Percentiles rank a stretch among this genome's conserved stretches.
Conservation (phyloP, 2,329 filamentous ascomycete genomes). For the Penicillium sp. region DNA sequence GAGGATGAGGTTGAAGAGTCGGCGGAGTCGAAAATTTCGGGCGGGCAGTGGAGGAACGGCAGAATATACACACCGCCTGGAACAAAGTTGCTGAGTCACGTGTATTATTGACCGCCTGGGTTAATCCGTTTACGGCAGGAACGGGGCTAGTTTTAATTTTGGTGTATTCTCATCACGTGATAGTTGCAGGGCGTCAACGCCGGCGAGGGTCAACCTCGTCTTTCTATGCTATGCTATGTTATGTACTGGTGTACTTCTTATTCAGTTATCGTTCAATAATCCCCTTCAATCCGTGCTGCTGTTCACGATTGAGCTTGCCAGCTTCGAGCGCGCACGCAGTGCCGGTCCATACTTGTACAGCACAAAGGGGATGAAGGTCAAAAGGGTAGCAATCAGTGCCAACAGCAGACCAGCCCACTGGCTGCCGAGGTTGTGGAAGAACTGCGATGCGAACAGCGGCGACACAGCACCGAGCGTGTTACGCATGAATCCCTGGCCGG, state of each 20-base stretch:
- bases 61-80: constrained; percentile 10
- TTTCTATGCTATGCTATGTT: neutral
- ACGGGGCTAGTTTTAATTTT: neutral
- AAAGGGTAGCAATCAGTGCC: constrained; percentile 49
- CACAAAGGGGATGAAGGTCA: constrained; percentile 35
- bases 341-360: constrained; percentile 35
- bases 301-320: constrained; percentile 29
- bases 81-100: too few relatives aligned
- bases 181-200: neutral
- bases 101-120: too few relatives aligned
- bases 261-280: neutral
- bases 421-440: constrained; percentile 59
- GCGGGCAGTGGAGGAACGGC: neutral
- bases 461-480: constrained; percentile 59
- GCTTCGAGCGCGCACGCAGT: constrained; percentile 35
- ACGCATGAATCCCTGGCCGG: constrained; percentile 57
- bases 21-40: constrained; percentile 5
- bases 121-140: neutral
- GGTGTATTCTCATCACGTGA: neutral
- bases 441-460: constrained; percentile 56
- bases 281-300: constrained; percentile 2
- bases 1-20: too few relatives aligned
- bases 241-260: constrained; percentile 1
- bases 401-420: constrained; percentile 58
- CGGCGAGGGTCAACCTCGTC: constrained; percentile 3